A percentile compares a stretch with the other conserved stretches of the same genome.
Conservation (phyloP, 2,329 filamentous ascomycete species). For the Colletotrichum godetiae region DNA sequence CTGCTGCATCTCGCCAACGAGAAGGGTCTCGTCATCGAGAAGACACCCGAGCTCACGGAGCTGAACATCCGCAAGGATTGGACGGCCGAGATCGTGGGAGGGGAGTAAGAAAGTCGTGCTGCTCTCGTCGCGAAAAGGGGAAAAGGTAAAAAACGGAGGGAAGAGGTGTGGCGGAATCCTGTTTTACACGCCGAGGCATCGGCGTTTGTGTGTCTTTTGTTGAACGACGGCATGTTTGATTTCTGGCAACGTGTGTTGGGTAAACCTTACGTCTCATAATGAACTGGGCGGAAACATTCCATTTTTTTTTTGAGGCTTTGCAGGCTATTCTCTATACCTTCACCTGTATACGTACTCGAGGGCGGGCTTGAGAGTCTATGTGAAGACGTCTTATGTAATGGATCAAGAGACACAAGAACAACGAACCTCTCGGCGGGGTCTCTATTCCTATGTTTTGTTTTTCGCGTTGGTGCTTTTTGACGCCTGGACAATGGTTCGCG, state of each 20-base stretch:
- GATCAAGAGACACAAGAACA: background rate
- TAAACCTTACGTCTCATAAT: conserved; percentile 2
- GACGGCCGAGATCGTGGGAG: conserved; percentile 66
- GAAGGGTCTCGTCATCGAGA: conserved; percentile 84
- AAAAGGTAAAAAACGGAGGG: background rate
- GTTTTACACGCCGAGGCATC: background rate
- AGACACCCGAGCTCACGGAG: conserved; percentile 67
- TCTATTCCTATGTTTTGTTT: background rate
- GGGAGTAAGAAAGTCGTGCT: conserved; percentile 40
- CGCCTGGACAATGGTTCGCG: background rate
- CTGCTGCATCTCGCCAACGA: conserved; percentile 92
- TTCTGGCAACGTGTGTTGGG: background rate
- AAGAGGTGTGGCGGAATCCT: background rate
- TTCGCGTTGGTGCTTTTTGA: background rate
- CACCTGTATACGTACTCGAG: background rate
- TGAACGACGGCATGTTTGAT: conserved; percentile 26
- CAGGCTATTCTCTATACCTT: background rate
- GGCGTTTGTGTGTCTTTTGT: conserved; percentile 19
- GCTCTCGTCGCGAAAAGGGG: background rate
- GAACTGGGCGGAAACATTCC: conserved; percentile 20
- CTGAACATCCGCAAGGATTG: conserved; percentile 72
- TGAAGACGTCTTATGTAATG: conserved; percentile 19
- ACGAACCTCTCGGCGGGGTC: background rate
- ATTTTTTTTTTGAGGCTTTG: background rate
- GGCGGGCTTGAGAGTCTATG: conserved; percentile 1